Percentiles rank a stretch among this genome's conserved stretches.
Conservation (phyloP, 768 basidiomycete species). For the Gymnopilus junonius region DNA sequence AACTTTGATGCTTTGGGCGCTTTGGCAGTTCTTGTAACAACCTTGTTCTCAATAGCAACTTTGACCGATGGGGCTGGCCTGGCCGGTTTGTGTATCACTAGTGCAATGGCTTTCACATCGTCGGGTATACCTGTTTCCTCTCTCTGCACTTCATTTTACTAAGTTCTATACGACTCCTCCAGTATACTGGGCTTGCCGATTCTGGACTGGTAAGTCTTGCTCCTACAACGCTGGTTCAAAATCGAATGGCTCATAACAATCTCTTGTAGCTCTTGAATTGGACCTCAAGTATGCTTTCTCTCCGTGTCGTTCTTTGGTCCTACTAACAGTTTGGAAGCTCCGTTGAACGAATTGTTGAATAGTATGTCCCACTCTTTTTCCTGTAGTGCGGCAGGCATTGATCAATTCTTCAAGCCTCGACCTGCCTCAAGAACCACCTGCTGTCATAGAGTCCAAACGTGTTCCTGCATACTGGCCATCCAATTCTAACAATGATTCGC, state of each 20-base stretch:
- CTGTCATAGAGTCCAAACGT: constrained; percentile 70
- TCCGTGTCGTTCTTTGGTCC: background rate
- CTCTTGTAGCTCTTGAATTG: constrained; percentile 60
- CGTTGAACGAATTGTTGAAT: constrained; percentile 91
- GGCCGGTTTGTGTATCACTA: constrained; percentile 78
- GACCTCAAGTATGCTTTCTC: constrained; percentile 66
- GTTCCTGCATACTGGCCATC: constrained; percentile 96
- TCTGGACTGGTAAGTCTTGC: constrained; percentile 44
- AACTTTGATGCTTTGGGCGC: constrained; percentile 84
- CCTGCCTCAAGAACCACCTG: constrained; percentile 85
- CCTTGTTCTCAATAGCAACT: constrained; percentile 73
- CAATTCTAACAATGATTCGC: constrained; percentile 54
- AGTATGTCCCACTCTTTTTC: constrained; percentile 39
- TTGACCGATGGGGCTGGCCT: constrained; percentile 58
- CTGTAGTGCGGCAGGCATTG: background rate
- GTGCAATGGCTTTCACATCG: constrained; percentile 57
- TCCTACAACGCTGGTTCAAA: background rate
- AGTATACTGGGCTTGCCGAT: constrained; percentile 59
- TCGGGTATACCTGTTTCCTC: constrained; percentile 32
- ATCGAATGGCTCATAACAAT: constrained; percentile 32
- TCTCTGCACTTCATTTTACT: background rate
- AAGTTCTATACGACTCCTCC: background rate
- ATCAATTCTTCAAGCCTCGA: constrained; percentile 48
- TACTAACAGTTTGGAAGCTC: constrained; percentile 49
- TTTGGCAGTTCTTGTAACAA: constrained; percentile 73